Evolutionary conservation across 2,329 filamentous ascomycete species (phyloP).

Genomic region (Aureobasidium sp.): DNA sequence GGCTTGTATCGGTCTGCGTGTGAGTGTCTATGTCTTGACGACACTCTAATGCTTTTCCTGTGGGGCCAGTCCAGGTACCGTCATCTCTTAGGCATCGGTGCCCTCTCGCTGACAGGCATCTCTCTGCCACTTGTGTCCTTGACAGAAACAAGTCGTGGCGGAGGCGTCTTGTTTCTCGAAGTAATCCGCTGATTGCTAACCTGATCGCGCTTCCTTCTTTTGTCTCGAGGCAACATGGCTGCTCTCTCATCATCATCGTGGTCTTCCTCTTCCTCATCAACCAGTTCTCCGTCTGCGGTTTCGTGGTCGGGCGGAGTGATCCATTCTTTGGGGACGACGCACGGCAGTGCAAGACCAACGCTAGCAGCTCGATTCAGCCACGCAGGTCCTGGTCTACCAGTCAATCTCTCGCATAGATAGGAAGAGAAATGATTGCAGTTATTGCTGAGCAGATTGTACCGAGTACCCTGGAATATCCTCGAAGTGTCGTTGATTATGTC

Average conservation of each 20-base stretch:
- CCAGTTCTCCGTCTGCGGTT: slow-evolving; percentile 61
- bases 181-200: slow-evolving; percentile 22
- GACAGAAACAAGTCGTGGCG: slow-evolving; percentile 26
- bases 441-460: slow-evolving; percentile 72
- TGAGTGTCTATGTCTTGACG: neutral
- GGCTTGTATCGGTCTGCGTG: neutral
- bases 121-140: slow-evolving; percentile 36
- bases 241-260: slow-evolving; percentile 52
- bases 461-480: slow-evolving; percentile 64
- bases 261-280: slow-evolving; percentile 52
- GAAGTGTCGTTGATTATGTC: slow-evolving; percentile 59
- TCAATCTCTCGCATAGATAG: slow-evolving; percentile 66
- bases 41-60: neutral
- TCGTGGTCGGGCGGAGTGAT: slow-evolving; percentile 71
- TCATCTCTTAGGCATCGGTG: slow-evolving; percentile 32
- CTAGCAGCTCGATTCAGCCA: slow-evolving; percentile 83
- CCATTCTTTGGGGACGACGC: slow-evolving; percentile 76
- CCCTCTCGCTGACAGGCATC: slow-evolving; percentile 39
- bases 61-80: neutral
- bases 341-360: slow-evolving; percentile 73
- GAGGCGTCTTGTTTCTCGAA: slow-evolving; percentile 21
- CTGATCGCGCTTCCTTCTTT: slow-evolving; percentile 23
- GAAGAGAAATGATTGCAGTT: slow-evolving; percentile 90
- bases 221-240: slow-evolving; percentile 22
- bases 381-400: slow-evolving; percentile 58